Percentiles rank a stretch among this genome's conserved stretches.
Evolutionary conservation across 805 yeast genomes (phyloP).

Genomic region (Candida railenensis): DNA sequence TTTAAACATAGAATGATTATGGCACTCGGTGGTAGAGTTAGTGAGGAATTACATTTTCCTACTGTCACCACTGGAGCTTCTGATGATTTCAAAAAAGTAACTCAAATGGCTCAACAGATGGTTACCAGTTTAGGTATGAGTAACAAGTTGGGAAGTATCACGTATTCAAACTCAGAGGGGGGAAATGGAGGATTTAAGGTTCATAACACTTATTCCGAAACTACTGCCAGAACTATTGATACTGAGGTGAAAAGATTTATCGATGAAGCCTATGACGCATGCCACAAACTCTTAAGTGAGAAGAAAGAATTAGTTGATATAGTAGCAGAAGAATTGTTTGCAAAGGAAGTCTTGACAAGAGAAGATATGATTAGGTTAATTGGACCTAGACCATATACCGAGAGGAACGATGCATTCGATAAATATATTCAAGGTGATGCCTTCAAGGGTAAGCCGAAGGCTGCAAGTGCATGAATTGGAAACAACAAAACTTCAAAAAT

Average conservation of each 20-base stretch:
- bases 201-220: constrained; percentile 66
- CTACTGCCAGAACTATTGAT: constrained; percentile 67
- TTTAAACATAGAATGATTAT: constrained; percentile 84
- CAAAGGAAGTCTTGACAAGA: constrained; percentile 77
- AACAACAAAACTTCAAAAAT: neutral
- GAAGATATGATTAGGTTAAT: constrained; percentile 74
- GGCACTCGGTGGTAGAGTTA: constrained; percentile 90
- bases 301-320: constrained; percentile 60
- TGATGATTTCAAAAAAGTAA: constrained; percentile 90
- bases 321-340: constrained; percentile 71
- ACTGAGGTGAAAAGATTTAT: constrained; percentile 67
- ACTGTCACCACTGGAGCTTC: constrained; percentile 90
- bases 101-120: constrained; percentile 87
- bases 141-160: constrained; percentile 67
- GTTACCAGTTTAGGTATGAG: constrained; percentile 88
- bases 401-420: constrained; percentile 84
- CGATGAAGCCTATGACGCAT: constrained; percentile 60
- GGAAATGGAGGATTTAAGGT: constrained; percentile 53
- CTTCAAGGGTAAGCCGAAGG: constrained; percentile 26
- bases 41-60: constrained; percentile 84
- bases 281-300: constrained; percentile 55
- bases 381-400: constrained; percentile 78
- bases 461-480: neutral
- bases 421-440: constrained; percentile 67
- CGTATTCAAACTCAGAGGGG: constrained; percentile 43